A percentile compares a stretch with the other conserved stretches of the same genome.
Evolutionary conservation across 345 rosid species (phyloP).

Genomic region (Kandelia obovata): DNA sequence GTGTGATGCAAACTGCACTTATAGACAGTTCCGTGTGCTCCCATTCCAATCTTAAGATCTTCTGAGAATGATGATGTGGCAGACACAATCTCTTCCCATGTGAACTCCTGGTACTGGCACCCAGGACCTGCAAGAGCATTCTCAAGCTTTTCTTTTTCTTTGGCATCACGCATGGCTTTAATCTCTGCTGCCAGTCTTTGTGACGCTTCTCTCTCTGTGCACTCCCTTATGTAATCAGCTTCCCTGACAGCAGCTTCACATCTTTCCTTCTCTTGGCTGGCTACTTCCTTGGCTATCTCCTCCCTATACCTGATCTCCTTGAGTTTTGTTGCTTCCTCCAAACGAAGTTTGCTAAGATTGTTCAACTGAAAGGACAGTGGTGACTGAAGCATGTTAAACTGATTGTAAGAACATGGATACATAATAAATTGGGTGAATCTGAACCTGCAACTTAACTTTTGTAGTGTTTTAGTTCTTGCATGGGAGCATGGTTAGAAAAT

Average conservation of each 20-base stretch:
- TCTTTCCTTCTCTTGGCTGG: constrained; percentile 55
- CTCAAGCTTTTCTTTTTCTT: constrained; percentile 69
- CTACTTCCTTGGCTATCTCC: constrained; percentile 51
- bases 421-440: background rate
- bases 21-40: constrained; percentile 84
- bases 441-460: too few relatives aligned
- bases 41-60: constrained; percentile 60
- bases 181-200: constrained; percentile 56
- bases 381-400: background rate
- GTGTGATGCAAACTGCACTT: constrained; percentile 67
- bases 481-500: too few relatives aligned
- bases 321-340: constrained; percentile 56
- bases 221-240: constrained; percentile 38
- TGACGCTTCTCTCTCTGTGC: constrained; percentile 52
- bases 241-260: constrained; percentile 54
- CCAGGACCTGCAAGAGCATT: constrained; percentile 48
- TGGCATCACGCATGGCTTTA: constrained; percentile 47
- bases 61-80: constrained; percentile 84
- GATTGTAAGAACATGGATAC: background rate
- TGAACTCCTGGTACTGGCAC: constrained; percentile 49
- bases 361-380: constrained; percentile 39
- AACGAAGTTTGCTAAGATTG: constrained; percentile 40
- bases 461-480: too few relatives aligned
- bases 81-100: constrained; percentile 78
- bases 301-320: constrained; percentile 48